phyloP scores from a whole-genome alignment of 2,329 filamentous ascomycete species.

The Fusarium siculi region DNA sequence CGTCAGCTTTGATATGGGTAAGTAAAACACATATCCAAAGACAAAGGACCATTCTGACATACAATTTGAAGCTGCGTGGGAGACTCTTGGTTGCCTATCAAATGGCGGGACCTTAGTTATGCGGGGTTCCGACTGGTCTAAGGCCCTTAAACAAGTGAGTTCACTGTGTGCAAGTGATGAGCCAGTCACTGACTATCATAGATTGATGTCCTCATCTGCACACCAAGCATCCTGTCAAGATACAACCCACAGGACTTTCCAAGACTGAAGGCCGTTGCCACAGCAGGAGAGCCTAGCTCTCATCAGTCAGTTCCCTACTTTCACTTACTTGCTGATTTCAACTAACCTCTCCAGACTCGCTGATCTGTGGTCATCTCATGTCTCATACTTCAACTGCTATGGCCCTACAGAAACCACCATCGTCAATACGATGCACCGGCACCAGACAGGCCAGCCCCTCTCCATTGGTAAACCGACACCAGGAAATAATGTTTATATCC shows the following conservation, averaged over 20 bases:
- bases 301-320: constrained; percentile 48
- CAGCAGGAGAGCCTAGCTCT: constrained; percentile 64
- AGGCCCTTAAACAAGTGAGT: constrained; percentile 56
- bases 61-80: constrained; percentile 62
- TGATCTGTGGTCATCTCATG: constrained; percentile 62
- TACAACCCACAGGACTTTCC: constrained; percentile 58
- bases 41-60: accelerated
- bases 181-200: constrained; percentile 27
- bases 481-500: constrained; percentile 66
- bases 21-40: constrained; percentile 30
- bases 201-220: constrained; percentile 65
- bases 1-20: constrained; percentile 71
- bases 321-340: accelerated
- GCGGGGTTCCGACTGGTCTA: constrained; percentile 61
- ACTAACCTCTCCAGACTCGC: constrained; percentile 52
- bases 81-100: constrained; percentile 64
- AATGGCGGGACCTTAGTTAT: constrained; percentile 67
- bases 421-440: constrained; percentile 62
- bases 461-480: constrained; percentile 66
- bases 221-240: constrained; percentile 64
- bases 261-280: constrained; percentile 62
- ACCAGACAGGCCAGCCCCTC: constrained; percentile 56
- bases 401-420: constrained; percentile 70
- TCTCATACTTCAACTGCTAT: constrained; percentile 65
- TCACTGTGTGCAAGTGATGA: accelerated